These are phyloP conservation scores for Penicillium verhagenii DNA, from an alignment of 495 filamentous ascomycete genomes.

Conservation along the genomic window DNA sequence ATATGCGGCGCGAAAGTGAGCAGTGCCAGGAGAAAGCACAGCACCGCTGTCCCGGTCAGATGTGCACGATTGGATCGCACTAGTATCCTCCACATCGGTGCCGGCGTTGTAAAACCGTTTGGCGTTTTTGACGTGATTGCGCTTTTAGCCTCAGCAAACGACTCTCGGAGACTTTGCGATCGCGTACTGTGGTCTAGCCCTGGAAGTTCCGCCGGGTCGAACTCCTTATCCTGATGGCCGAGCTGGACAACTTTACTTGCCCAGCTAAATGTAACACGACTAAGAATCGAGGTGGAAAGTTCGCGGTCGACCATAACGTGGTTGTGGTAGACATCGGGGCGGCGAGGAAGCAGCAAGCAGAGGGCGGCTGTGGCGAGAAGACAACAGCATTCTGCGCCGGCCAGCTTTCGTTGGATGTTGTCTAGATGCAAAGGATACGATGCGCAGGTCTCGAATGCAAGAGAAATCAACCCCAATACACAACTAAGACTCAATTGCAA, in stretches of 20 bases:
- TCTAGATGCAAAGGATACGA: not conserved
- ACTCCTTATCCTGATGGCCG: not conserved
- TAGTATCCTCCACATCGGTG: not conserved
- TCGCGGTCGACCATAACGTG: conserved; percentile 54
- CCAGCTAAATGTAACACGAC: conserved; percentile 57
- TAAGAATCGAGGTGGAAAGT: conserved; percentile 51
- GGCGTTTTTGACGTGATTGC: not conserved
- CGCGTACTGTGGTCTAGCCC: not conserved
- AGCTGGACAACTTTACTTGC: not conserved
- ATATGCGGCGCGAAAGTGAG: too few species aligned
- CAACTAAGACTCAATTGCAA: not conserved
- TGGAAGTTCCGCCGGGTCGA: not conserved
- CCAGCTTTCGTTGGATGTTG: not conserved
- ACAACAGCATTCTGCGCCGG: not conserved
- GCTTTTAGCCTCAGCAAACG: not conserved
- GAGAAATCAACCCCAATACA: not conserved
- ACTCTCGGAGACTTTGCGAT: conserved; percentile 11
- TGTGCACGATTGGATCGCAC: not conserved
- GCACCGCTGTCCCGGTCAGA: too few species aligned
- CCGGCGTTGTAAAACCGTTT: not conserved
- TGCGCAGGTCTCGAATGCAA: not conserved
- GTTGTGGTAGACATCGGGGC: conserved; percentile 53
- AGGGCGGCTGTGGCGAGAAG: not conserved
- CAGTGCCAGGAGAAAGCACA: too few species aligned
- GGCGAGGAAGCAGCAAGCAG: conserved; percentile 37